Percentiles rank a stretch among this genome's conserved stretches.
phyloP scores from a whole-genome alignment of 1,284 basidiomycete species.

The Singerocomus inundabilis region DNA sequence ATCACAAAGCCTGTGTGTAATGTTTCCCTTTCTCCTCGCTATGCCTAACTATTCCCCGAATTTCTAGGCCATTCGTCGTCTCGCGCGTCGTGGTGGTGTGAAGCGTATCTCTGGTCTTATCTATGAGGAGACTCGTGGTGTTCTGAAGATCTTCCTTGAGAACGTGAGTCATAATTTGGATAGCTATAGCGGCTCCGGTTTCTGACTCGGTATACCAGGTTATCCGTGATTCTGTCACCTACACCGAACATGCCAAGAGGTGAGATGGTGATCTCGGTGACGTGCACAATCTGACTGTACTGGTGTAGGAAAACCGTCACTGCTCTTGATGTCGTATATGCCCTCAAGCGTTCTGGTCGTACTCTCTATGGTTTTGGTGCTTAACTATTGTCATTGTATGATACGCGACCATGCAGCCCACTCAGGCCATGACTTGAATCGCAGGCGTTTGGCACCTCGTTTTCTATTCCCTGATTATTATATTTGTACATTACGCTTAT shows the following conservation, averaged over 20 bases:
- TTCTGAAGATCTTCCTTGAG: constrained; percentile 82
- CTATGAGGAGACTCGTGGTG: constrained; percentile 83
- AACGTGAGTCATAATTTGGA: constrained; percentile 33
- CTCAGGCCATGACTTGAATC: neutral
- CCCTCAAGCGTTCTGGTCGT: constrained; percentile 79
- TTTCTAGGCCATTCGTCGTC: constrained; percentile 73
- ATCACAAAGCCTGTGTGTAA: constrained; percentile 59
- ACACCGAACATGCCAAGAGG: constrained; percentile 88
- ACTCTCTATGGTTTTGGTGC: constrained; percentile 82
- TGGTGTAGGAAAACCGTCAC: constrained; percentile 73
- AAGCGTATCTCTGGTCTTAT: constrained; percentile 85
- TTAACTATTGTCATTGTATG: constrained; percentile 34
- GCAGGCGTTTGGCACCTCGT: neutral
- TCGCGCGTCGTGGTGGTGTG: constrained; percentile 84
- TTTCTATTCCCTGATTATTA: constrained; percentile 9
- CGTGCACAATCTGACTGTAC: constrained; percentile 7
- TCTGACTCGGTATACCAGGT: constrained; percentile 67
- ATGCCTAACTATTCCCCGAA: constrained; percentile 21
- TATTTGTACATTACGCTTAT: constrained; percentile 18
- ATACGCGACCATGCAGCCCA: neutral
- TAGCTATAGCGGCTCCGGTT: neutral
- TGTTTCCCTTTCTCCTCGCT: constrained; percentile 63
- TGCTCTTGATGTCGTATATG: constrained; percentile 79
- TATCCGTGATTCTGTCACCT: constrained; percentile 87
- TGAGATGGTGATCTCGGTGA: constrained; percentile 16